A percentile compares a stretch with the other conserved stretches of the same genome.
phyloP scores from a whole-genome alignment of 805 yeast genomes.

The Huiozyma sinensis region DNA sequence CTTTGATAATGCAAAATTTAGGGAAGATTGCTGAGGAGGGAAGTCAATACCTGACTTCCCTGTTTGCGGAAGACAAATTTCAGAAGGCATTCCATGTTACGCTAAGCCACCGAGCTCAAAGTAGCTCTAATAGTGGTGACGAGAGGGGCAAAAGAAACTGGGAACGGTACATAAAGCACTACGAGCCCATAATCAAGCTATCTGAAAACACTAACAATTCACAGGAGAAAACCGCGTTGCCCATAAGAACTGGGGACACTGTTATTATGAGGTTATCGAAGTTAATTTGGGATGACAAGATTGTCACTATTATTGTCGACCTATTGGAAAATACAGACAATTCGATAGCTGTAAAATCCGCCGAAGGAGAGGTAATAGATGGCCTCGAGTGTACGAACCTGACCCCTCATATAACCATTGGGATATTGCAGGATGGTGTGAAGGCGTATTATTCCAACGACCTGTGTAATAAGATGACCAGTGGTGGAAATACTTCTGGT shows the following conservation, averaged over 20 bases:
- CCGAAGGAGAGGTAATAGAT: constrained; percentile 6
- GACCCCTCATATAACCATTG: constrained; percentile 65
- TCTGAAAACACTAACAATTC: neutral
- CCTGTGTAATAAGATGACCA: constrained; percentile 17
- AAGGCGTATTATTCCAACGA: constrained; percentile 46
- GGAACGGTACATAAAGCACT: constrained; percentile 19
- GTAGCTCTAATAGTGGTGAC: constrained; percentile 21
- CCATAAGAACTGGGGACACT: constrained; percentile 13
- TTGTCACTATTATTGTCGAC: constrained; percentile 46
- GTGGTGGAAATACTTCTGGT: constrained; percentile 1
- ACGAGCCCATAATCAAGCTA: constrained; percentile 7
- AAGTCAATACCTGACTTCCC: neutral
- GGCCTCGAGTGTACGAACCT: constrained; percentile 31
- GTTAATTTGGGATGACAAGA: constrained; percentile 40
- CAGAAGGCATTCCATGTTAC: constrained; percentile 60
- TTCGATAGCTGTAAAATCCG: constrained; percentile 7
- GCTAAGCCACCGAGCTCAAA: constrained; percentile 37
- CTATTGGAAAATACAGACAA: constrained; percentile 4
- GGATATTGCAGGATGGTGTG: constrained; percentile 36
- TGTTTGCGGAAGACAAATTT: constrained; percentile 25
- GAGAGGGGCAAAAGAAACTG: constrained; percentile 18
- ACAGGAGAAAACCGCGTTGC: constrained; percentile 1
- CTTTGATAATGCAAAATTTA: neutral
- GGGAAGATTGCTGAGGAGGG: neutral
- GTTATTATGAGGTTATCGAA: constrained; percentile 35